Conservation (phyloP, 129 eudicot species). For the Apium graveolens region DNA sequence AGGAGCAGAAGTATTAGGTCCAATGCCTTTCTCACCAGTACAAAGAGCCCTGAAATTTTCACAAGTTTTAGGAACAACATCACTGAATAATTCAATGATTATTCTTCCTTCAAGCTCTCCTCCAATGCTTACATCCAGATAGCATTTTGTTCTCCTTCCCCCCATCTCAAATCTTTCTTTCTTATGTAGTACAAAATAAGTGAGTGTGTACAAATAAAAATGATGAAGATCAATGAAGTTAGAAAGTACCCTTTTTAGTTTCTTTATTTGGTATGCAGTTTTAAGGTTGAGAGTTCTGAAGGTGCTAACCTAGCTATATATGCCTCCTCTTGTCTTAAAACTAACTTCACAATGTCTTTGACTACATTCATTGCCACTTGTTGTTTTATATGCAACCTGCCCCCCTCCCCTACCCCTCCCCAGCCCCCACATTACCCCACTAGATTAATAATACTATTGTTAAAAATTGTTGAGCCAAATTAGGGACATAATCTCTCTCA, state of each 20-base stretch:
- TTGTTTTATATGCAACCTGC: background rate
- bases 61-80: conserved; percentile 79
- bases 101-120: conserved; percentile 89
- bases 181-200: background rate
- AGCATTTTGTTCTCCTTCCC: conserved; percentile 56
- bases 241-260: background rate
- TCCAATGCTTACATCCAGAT: conserved; percentile 72
- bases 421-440: background rate
- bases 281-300: background rate
- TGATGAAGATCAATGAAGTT: background rate
- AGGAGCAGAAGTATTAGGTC: conserved; percentile 59
- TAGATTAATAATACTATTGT: background rate
- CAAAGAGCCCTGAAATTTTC: conserved; percentile 82
- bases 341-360: background rate
- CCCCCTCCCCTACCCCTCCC: background rate
- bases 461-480: too few species aligned
- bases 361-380: conserved; percentile 1
- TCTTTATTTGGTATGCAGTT: background rate
- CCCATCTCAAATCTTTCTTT: conserved; percentile 16
- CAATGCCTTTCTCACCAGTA: conserved; percentile 82
- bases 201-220: background rate
- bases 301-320: conserved; percentile 1
- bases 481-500: too few species aligned
- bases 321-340: background rate
- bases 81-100: conserved; percentile 60